A percentile compares a stretch with the other conserved stretches of the same genome.
Evolutionary conservation across 116 monocot species (phyloP).

Genomic region (Zostera marina): DNA sequence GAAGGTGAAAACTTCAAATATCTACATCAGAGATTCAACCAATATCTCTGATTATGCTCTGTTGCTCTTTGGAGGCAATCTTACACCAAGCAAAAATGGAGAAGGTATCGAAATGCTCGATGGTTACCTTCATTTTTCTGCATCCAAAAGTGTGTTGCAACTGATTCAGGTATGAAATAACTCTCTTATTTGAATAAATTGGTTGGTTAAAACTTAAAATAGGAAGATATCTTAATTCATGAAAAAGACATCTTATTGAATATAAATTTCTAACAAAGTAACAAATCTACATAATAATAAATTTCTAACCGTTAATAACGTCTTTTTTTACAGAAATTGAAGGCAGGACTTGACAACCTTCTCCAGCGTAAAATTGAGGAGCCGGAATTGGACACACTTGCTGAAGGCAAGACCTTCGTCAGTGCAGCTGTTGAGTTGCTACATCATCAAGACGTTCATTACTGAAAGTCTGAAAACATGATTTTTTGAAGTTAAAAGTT

Average conservation of each 20-base stretch:
- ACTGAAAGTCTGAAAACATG: too few relatives aligned
- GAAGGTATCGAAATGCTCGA: slow-evolving; percentile 89
- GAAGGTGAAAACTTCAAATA: slow-evolving; percentile 77
- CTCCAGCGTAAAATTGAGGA: slow-evolving; percentile 77
- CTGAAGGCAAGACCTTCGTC: slow-evolving; percentile 61
- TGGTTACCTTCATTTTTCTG: slow-evolving; percentile 88
- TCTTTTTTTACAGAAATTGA: slow-evolving; percentile 49
- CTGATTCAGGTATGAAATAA: slow-evolving; percentile 49
- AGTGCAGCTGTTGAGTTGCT: slow-evolving; percentile 77
- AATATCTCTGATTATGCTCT: slow-evolving; percentile 96
- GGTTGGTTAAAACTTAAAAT: neutral
- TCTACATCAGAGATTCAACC: slow-evolving; percentile 84
- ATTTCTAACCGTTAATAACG: too few relatives aligned
- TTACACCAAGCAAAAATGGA: slow-evolving; percentile 46
- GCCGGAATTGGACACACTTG: slow-evolving; percentile 42
- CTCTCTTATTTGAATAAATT: neutral
- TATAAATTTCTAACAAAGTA: too few relatives aligned
- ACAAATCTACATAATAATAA: too few relatives aligned
- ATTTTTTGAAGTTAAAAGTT: too few relatives aligned
- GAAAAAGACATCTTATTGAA: too few relatives aligned
- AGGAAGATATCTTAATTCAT: too few relatives aligned
- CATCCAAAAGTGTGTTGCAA: slow-evolving; percentile 61
- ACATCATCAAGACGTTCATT: slow-evolving; percentile 18
- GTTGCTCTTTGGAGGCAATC: slow-evolving; percentile 70
- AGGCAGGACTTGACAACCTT: slow-evolving; percentile 80